Evolutionary conservation across 2,329 filamentous ascomycete species (phyloP).

Genomic region (Paracamarosporium sp.): DNA sequence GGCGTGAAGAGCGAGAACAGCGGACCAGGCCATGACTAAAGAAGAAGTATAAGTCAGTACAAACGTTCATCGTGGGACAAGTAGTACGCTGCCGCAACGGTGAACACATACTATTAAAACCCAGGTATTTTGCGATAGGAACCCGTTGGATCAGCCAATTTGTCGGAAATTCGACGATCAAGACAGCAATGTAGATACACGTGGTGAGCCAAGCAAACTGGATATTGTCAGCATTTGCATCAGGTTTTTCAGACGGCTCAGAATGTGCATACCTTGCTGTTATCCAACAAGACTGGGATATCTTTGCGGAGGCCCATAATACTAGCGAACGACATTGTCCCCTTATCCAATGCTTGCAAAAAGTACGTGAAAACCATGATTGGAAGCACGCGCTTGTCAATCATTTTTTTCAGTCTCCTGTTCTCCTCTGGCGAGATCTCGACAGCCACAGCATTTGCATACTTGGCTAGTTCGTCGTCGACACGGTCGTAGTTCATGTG

Average conservation of each 20-base stretch:
- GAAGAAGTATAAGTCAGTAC: not conserved
- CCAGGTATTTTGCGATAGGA: conserved; percentile 72
- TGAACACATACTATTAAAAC: conserved; percentile 55
- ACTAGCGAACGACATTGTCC: conserved; percentile 67
- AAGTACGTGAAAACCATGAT: conserved; percentile 80
- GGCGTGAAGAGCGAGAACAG: conserved; percentile 66
- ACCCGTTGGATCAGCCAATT: conserved; percentile 69
- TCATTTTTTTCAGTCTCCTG: conserved; percentile 66
- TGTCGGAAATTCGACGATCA: conserved; percentile 76
- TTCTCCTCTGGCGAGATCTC: conserved; percentile 67
- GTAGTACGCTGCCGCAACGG: too few species aligned
- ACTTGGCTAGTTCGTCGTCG: conserved; percentile 75
- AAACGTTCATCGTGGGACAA: not conserved
- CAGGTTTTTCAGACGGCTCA: not conserved
- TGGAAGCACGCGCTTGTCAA: conserved; percentile 70
- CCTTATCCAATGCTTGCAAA: conserved; percentile 71
- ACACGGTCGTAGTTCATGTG: conserved; percentile 65
- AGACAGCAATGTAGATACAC: conserved; percentile 75
- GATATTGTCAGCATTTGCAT: not conserved
- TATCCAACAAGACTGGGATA: conserved; percentile 34
- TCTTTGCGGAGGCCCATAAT: conserved; percentile 66
- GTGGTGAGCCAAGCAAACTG: conserved; percentile 76
- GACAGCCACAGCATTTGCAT: conserved; percentile 63
- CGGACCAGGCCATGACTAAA: conserved; percentile 66
- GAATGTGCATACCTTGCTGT: conserved; percentile 29